Evolutionary conservation across 352 stramenopile genomes (phyloP), one percentile per base, ranked within the genome.

Genomic region (Phytopythium oedochilum): DNA sequence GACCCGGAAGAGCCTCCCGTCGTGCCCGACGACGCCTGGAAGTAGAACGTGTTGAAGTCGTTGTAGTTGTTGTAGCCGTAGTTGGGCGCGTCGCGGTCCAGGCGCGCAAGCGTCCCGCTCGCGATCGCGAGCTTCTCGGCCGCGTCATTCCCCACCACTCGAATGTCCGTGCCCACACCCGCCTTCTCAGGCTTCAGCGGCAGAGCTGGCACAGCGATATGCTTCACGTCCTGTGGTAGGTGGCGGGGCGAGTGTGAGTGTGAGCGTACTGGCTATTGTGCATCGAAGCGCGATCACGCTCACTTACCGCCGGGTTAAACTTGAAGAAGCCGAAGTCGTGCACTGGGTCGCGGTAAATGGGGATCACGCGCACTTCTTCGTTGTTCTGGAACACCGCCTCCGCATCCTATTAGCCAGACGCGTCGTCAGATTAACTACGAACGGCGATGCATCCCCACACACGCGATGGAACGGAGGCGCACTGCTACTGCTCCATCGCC

Each of bases 41-140:
- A 92, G 71, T 98, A 98, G 64, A 98, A 98, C 45, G 89, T 97
- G 67, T 96, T 96, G 51, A 96, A 96, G 60, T 98, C 92, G 61
- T 94, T 95, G 83, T 97, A 97, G 55, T 75, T 94, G 61, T 94
- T 94, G 52, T 65, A 88, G 8, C 85, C 86, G 47, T 98, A 98
- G 43, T 87, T 77, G 0, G 92, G 92, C 5, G 88, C 85, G 18
- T 96, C 88, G 7, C 92, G 89, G 65, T 98, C 92, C 20, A 97
- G 70, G 26, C 92, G 79, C 20, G 92, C 89, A 17, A 98, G 67
- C n/a, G 90, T 96, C 23, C 90, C 92, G 42, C 84, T 90, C 20
- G 94, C 87, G 62, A 98, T 97, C 7, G 79, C 84, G 20, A 97
- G 67, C 39, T 97, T 97, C 64, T 98, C 92, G 10, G 90, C 92